These are phyloP conservation scores for Neurospora terricola DNA, from an alignment of 495 filamentous ascomycete genomes.

Conservation along the genomic window DNA sequence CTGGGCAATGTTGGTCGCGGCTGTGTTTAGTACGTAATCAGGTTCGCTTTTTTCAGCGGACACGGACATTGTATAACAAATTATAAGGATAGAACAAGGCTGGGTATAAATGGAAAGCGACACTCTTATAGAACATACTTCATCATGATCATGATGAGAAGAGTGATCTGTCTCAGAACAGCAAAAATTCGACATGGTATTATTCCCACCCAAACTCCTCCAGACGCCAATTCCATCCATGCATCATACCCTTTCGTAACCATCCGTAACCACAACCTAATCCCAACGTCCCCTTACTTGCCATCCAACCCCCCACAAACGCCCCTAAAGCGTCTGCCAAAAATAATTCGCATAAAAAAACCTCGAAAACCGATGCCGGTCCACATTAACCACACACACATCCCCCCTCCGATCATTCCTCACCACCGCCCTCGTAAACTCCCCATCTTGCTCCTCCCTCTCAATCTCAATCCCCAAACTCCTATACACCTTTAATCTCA, in stretches of 20 bases:
- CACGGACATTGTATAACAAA: not conserved
- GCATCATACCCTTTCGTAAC: not conserved
- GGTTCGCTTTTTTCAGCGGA: not conserved
- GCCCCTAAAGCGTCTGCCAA: slow-evolving; percentile 68
- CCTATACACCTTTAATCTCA: slow-evolving; percentile 86
- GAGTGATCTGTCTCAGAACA: not conserved
- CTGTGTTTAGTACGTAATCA: not conserved
- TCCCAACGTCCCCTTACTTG: not conserved
- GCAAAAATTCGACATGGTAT: not conserved
- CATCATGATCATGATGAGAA: not conserved
- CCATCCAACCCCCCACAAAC: not conserved
- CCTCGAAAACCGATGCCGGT: slow-evolving; percentile 70
- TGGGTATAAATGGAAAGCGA: not conserved
- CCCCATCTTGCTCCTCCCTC: slow-evolving; percentile 58
- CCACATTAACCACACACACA: slow-evolving; percentile 89
- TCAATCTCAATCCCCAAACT: slow-evolving; percentile 85
- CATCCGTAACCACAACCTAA: not conserved
- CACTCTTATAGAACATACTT: not conserved
- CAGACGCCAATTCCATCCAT: not conserved
- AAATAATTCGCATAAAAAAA: slow-evolving; percentile 96
- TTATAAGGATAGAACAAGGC: not conserved
- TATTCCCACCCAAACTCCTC: not conserved
- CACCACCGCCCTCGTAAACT: slow-evolving; percentile 78
- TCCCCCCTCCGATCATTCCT: slow-evolving; percentile 81
- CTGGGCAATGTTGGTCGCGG: not conserved